Percentiles rank a stretch among this genome's conserved stretches.
phyloP scores from a whole-genome alignment of 148 eudicot species.

The Chenopodium formosanum region DNA sequence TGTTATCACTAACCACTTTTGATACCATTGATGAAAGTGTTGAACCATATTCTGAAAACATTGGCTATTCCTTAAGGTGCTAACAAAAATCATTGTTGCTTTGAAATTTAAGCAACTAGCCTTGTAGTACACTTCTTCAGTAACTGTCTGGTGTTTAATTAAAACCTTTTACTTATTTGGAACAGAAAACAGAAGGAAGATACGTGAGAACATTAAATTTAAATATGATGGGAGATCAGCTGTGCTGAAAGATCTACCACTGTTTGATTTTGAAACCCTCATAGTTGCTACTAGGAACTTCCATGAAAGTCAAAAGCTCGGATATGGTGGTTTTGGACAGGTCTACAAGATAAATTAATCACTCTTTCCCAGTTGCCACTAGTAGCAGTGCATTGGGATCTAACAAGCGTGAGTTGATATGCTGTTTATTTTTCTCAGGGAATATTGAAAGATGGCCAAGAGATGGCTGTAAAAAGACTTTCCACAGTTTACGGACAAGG shows the following conservation, averaged over 20 bases:
- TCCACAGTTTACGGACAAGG: slow-evolving; percentile 35
- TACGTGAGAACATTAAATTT: no score
- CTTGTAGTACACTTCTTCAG: no score
- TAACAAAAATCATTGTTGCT: no score
- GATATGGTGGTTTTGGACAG: slow-evolving; percentile 39
- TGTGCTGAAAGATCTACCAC: slow-evolving; percentile 26
- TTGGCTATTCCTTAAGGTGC: no score
- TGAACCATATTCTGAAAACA: no score
- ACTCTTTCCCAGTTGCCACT: background rate
- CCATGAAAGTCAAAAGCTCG: slow-evolving; percentile 29
- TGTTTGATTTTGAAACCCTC: slow-evolving; percentile 26
- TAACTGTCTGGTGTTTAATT: no score
- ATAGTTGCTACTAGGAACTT: slow-evolving; percentile 28
- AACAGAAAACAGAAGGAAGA: no score
- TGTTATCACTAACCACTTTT: no score
- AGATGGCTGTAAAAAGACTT: slow-evolving; percentile 35
- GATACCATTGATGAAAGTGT: no score
- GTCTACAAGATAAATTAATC: slow-evolving; percentile 29
- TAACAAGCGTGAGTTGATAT: background rate
- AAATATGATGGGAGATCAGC: background rate
- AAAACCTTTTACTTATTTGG: no score
- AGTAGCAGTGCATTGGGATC: no score
- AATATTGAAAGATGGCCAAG: slow-evolving; percentile 28
- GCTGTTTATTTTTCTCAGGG: slow-evolving; percentile 20
- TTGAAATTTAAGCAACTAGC: no score